Conservation (phyloP, 352 stramenopile genomes). For the Pythium dissotocum region DNA sequence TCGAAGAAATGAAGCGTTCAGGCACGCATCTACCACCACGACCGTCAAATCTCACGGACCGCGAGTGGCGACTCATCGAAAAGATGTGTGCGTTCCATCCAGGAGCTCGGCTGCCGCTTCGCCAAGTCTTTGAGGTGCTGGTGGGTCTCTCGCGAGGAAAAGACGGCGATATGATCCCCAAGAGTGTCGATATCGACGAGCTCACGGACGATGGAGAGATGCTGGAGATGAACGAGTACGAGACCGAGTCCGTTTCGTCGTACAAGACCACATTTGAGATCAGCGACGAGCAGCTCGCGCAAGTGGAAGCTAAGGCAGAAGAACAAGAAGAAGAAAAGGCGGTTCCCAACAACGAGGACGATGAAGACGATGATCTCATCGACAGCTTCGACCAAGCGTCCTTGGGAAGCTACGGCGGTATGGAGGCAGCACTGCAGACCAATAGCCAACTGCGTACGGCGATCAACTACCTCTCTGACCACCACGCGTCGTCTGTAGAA, state of each 20-base stretch:
- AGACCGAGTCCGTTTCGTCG: conserved; percentile 25
- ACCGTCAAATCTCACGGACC: conserved; percentile 39
- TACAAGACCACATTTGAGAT: conserved; percentile 27
- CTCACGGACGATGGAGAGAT: conserved; percentile 1
- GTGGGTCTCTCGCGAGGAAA: conserved; percentile 33
- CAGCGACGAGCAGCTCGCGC: not conserved
- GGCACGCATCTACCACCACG: conserved; percentile 45
- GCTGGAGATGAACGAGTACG: conserved; percentile 9
- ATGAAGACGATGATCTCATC: not conserved
- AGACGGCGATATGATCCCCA: conserved; percentile 5
- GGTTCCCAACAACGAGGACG: not conserved
- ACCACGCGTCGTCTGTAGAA: not conserved
- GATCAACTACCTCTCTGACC: conserved; percentile 14
- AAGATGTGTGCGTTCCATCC: conserved; percentile 65
- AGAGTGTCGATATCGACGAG: conserved; percentile 9
- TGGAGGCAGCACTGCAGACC: conserved; percentile 15
- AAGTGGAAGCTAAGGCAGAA: conserved; percentile 1
- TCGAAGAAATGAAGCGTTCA: conserved; percentile 51
- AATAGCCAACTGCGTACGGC: conserved; percentile 19
- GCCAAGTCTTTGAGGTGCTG: conserved; percentile 48
- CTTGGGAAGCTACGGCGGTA: not conserved
- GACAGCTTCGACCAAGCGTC: conserved; percentile 5
- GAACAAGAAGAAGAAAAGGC: not conserved
- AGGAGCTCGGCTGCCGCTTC: conserved; percentile 42
- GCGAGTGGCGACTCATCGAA: conserved; percentile 59